Evolutionary conservation across 2,329 filamentous ascomycete species (phyloP).

Genomic region (Fusarium nygamai): DNA sequence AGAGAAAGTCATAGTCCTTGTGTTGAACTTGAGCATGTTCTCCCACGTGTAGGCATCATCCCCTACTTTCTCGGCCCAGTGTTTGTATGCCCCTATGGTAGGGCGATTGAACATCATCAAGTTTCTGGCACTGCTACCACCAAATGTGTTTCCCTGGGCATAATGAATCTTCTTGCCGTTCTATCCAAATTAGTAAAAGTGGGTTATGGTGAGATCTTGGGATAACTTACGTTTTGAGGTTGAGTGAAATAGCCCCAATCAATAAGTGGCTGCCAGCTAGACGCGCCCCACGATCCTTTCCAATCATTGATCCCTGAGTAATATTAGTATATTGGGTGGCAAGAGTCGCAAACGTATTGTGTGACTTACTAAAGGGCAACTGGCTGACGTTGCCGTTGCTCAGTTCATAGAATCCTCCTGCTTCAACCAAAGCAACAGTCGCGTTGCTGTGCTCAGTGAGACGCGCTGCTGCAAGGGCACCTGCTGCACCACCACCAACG

Average conservation of each 20-base stretch:
- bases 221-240: neutral
- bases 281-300: neutral
- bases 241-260: neutral
- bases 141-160: neutral
- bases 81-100: neutral
- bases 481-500: neutral
- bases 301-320: neutral
- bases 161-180: neutral
- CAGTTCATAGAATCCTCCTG: neutral
- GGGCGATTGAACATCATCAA: slow-evolving; percentile 1
- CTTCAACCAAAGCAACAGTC: neutral
- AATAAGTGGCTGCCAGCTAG: neutral
- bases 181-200: neutral
- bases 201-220: neutral
- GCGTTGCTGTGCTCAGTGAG: neutral
- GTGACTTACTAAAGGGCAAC: neutral
- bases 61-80: neutral
- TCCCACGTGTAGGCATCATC: neutral
- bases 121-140: neutral
- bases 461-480: neutral
- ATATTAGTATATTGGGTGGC: neutral
- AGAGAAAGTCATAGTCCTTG: neutral
- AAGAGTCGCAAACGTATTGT: neutral
- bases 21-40: neutral
- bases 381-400: slow-evolving; percentile 2